Evolutionary conservation across 2,329 filamentous ascomycete species (phyloP), one percentile per base, ranked within the genome.

Genomic region (Alternaria brassicicola): DNA sequence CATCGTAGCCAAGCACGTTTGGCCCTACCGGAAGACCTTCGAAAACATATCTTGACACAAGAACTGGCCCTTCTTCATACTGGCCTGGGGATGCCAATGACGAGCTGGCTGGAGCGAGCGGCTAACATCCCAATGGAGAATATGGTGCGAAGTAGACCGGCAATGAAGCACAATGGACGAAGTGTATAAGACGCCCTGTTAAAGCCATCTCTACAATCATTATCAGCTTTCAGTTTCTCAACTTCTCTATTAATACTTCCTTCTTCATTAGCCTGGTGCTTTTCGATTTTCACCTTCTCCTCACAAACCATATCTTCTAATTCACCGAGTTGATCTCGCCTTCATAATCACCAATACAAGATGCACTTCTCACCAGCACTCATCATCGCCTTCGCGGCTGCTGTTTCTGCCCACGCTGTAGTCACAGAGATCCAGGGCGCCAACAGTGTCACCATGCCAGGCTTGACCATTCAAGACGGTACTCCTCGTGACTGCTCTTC

Each of bases 401-500:
- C 80, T 65, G 80, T 82, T 66, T 83, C 83, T 38, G 84, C 83
- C 39, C 86, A 89, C 74, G 86, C 86, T 70, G 78, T 87, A 26
- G 78, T 88, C 63, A 82, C 83, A 63, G 76, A 81, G 26, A 80
- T 88, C 63, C 74, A 81, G 59, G 86, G 86, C 43, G 84, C 86
- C 62, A 89, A 89, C 65, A 83, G 83, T 52, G 86, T 88, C 35
- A 80, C 71, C 56, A 88, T 89, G 86, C 85, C 86, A 17, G 86
- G 84, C 67, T 80, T 88, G 42, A 83, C 67, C 82, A 84, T 89
- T 57, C 82, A 82, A 43, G 87, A 90, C 61, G 87, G 87, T 67
- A 89, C 88, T 60, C 88, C 87, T 48, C 86, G 88, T 68, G 87
- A 90, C 77, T 90, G 88, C 77, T 81, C 85, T 53, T 81, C 80